These are phyloP conservation scores for Tephrocybe sp. DNA, from an alignment of 768 basidiomycete species.

Conservation along the genomic window DNA sequence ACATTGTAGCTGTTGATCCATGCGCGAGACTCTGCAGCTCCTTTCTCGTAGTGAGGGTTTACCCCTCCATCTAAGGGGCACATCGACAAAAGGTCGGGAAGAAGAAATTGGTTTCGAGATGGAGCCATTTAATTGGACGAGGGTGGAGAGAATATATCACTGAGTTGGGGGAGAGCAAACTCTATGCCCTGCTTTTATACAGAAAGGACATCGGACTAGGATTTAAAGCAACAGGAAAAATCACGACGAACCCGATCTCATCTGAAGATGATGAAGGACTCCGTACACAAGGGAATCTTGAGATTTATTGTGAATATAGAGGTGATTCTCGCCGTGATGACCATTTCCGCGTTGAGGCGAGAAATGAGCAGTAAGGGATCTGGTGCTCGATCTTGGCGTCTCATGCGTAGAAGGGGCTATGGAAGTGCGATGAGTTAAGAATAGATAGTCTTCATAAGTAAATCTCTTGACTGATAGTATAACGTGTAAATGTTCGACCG, in stretches of 20 bases:
- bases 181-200: slow-evolving; percentile 9
- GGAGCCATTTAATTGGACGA: slow-evolving; percentile 22
- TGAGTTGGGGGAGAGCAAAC: slow-evolving; percentile 10
- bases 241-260: slow-evolving; percentile 32
- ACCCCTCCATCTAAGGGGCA: slow-evolving; percentile 48
- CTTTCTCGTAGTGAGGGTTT: slow-evolving; percentile 58
- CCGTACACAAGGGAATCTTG: slow-evolving; percentile 24
- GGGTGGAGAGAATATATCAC: slow-evolving; percentile 11
- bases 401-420: slow-evolving; percentile 24
- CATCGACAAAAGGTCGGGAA: slow-evolving; percentile 55
- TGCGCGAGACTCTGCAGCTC: slow-evolving; percentile 54
- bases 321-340: slow-evolving; percentile 24
- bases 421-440: slow-evolving; percentile 19
- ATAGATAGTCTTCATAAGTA: slow-evolving; percentile 18
- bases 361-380: slow-evolving; percentile 21
- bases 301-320: slow-evolving; percentile 32
- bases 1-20: slow-evolving; percentile 65
- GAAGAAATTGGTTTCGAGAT: slow-evolving; percentile 37
- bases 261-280: slow-evolving; percentile 23
- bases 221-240: slow-evolving; percentile 23
- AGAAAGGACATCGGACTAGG: slow-evolving; percentile 7
- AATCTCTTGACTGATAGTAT: slow-evolving; percentile 17
- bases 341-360: slow-evolving; percentile 30
- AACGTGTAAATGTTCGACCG: slow-evolving; percentile 19
- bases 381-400: slow-evolving; percentile 26